These are phyloP conservation scores for Fusarium keratoplasticum DNA, from an alignment of 2,329 filamentous ascomycete species.

Conservation along the genomic window DNA sequence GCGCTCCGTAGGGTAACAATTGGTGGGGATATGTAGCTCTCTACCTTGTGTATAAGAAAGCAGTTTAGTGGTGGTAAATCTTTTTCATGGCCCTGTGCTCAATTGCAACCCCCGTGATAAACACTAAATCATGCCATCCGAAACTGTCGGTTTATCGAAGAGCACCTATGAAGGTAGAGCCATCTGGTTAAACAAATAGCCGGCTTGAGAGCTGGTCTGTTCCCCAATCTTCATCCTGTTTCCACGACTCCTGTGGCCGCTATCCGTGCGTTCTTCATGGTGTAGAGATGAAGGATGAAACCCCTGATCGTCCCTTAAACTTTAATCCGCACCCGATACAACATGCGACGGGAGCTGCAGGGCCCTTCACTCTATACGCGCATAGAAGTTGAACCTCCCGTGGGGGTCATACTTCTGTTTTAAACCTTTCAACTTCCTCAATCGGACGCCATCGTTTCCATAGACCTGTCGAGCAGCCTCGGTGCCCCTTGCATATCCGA, in stretches of 20 bases:
- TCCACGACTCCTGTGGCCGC: not conserved
- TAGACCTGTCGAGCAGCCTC: constrained; percentile 58
- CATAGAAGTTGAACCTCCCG: constrained; percentile 56
- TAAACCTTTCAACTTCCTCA: constrained; percentile 55
- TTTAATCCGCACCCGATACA: not conserved
- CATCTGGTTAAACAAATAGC: not conserved
- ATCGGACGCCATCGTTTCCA: constrained; percentile 61
- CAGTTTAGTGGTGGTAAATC: not conserved
- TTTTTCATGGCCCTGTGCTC: not conserved
- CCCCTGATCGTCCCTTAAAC: not conserved
- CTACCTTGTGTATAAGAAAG: not conserved
- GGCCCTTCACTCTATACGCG: not conserved
- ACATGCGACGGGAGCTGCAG: not conserved
- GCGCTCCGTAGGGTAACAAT: not conserved
- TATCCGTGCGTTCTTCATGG: not conserved
- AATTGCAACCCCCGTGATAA: not conserved
- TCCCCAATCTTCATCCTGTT: not conserved
- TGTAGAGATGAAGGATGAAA: not conserved
- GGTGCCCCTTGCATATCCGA: constrained; percentile 64
- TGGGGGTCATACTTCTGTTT: constrained; percentile 63
- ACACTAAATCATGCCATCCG: not conserved
- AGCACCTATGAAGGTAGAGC: not conserved
- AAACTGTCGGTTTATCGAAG: not conserved
- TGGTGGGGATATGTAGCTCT: not conserved
- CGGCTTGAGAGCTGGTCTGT: not conserved